Conservation (phyloP, 2,329 filamentous ascomycete genomes). For the Fusarium pseudoanthophilum region DNA sequence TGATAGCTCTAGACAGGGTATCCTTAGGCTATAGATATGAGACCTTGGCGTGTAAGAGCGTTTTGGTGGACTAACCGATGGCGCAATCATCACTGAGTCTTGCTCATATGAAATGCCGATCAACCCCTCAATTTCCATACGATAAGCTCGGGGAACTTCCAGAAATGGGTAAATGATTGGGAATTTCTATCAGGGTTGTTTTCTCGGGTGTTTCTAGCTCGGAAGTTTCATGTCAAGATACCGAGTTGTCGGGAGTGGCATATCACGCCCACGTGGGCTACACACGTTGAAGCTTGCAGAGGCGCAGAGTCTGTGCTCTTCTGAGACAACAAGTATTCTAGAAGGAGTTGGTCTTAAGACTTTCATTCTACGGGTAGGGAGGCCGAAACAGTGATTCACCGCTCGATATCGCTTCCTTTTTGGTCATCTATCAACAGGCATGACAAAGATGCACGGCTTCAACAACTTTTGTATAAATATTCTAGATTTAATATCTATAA, state of each 20-base stretch:
- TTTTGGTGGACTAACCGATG: conserved; percentile 14
- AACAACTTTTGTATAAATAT: not conserved
- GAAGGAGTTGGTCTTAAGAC: not conserved
- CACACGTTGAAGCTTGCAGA: no score
- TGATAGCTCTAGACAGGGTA: not conserved
- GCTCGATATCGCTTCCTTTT: not conserved
- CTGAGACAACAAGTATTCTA: not conserved
- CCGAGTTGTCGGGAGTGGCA: not conserved
- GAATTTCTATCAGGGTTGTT: not conserved
- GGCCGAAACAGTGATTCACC: accelerated
- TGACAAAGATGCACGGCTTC: not conserved
- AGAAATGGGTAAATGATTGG: not conserved
- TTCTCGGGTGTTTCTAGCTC: not conserved
- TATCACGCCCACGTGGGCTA: not conserved
- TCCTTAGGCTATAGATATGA: not conserved
- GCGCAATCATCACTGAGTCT: conserved; percentile 34
- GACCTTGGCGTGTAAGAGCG: not conserved
- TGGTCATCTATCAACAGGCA: not conserved
- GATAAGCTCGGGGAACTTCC: conserved; percentile 1
- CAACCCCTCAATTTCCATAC: not conserved
- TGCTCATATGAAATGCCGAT: conserved; percentile 31
- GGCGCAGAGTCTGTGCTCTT: not conserved
- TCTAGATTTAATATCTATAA: not conserved
- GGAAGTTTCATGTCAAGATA: conserved; percentile 3
- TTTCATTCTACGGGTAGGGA: not conserved